These are phyloP conservation scores for Verticillium zaregamsianum DNA, from an alignment of 2,329 filamentous ascomycete genomes.

Conservation along the genomic window DNA sequence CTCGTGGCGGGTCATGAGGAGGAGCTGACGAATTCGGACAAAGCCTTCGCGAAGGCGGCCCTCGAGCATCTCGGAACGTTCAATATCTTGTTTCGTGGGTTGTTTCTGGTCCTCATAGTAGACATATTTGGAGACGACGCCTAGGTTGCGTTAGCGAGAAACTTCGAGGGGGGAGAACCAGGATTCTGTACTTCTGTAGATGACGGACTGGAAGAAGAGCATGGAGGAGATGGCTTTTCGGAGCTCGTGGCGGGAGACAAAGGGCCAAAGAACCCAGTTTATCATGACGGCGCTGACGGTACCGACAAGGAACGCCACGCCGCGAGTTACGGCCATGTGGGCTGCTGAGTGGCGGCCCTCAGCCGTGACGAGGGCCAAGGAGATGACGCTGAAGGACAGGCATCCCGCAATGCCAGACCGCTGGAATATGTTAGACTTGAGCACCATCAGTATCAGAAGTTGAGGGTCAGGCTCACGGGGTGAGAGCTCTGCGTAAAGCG, in stretches of 20 bases:
- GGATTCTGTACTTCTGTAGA: slow-evolving; percentile 43
- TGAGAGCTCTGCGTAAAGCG: slow-evolving; percentile 51
- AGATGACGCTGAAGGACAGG: slow-evolving; percentile 52
- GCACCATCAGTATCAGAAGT: not conserved
- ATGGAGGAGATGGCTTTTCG: slow-evolving; percentile 50
- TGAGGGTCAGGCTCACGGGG: slow-evolving; percentile 30
- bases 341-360: slow-evolving; percentile 26
- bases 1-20: slow-evolving; percentile 54
- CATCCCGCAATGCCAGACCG: slow-evolving; percentile 56
- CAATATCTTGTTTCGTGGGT: slow-evolving; percentile 46
- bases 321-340: slow-evolving; percentile 40
- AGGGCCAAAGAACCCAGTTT: slow-evolving; percentile 59
- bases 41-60: slow-evolving; percentile 57
- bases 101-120: slow-evolving; percentile 52
- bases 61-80: slow-evolving; percentile 53
- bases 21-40: slow-evolving; percentile 50
- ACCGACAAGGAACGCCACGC: slow-evolving; percentile 48
- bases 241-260: slow-evolving; percentile 55
- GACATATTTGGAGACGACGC: slow-evolving; percentile 51
- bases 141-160: slow-evolving; percentile 17
- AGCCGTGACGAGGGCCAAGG: slow-evolving; percentile 34
- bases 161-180: not conserved
- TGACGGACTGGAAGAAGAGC: slow-evolving; percentile 53
- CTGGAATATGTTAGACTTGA: slow-evolving; percentile 18
- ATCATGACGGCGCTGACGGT: slow-evolving; percentile 49